Base-by-base conservation (phyloP, 805 yeast species). In the Hanseniaspora nectarophila region DNA sequence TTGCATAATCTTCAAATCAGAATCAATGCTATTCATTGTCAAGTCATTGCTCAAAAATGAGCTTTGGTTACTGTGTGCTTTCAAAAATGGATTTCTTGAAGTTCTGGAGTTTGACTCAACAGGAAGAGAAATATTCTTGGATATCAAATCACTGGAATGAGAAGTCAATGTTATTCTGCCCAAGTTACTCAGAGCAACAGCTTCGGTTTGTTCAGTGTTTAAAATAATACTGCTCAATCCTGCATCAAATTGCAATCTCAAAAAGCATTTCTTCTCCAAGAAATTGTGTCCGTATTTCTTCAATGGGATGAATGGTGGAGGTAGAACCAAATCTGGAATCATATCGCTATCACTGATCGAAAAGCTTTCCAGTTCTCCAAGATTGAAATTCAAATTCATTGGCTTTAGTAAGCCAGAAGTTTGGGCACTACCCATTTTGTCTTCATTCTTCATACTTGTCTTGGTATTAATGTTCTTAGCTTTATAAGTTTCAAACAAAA, bases 201-300 rank as follows among this genome's bases (percentile, higher is more conserved):
- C 54, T 29, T 61, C 68, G 38, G 73, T 75, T 28, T 52, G 47
- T 54, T 74, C 74, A 26, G 72, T 68, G 53, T 72, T 68, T 29
- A 78, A 59, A 28, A 66, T 65, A 46, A 75, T 67, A 1, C 79
- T 71, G 40, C 71, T 68, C 46, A 73, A 63, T 8, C 71, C 70
- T 54, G 74, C 49, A 58, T 80, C 78, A 59, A 88, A 81, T 2
- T 77, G 74, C 40, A 92, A 68, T 62, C 89, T 95, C 29, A 92
- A 74, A 56, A 88, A 79, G 4, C 86, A 86, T 64, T 86, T 87
- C 63, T 85, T 85, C 62, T 92, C 97, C 61, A 92, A 69, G 70
- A 88, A 92, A 64, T 87, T 92, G 67, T 92, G 98, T 15, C 98
- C 98, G 63, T 92, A 92, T 60, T 95, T 78, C 60, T 96, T 75